Percentiles rank a stretch among this genome's conserved stretches.
phyloP scores from a whole-genome alignment of 257 asterid species.

The Nicotiana attenuata region DNA sequence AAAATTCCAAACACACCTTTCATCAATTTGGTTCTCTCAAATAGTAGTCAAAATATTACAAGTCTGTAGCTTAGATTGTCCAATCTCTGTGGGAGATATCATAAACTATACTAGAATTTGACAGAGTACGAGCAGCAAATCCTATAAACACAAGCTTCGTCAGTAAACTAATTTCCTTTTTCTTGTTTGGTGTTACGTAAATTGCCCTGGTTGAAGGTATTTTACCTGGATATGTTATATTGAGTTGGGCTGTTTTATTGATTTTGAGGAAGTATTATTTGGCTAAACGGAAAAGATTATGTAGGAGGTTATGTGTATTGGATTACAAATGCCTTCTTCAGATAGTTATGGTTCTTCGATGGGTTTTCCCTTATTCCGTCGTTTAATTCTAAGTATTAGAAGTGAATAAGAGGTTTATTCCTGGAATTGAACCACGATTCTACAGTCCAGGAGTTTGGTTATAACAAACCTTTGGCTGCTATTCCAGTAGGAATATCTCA shows the following conservation, averaged over 20 bases:
- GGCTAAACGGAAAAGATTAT: neutral
- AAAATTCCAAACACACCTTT: too few relatives aligned
- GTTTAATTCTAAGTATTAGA: slow-evolving; percentile 23
- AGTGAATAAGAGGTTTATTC: slow-evolving; percentile 60
- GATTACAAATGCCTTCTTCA: slow-evolving; percentile 62
- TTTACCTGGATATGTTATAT: neutral
- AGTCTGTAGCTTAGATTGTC: too few relatives aligned
- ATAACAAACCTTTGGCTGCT: too few relatives aligned
- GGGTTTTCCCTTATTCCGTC: slow-evolving; percentile 76
- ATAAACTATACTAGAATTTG: too few relatives aligned
- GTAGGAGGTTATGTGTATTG: slow-evolving; percentile 17
- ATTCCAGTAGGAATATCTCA: too few relatives aligned
- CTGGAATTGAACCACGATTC: slow-evolving; percentile 41
- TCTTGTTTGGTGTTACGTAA: neutral
- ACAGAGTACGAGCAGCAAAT: too few relatives aligned
- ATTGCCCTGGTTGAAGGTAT: neutral
- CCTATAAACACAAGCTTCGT: too few relatives aligned
- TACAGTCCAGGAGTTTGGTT: too few relatives aligned
- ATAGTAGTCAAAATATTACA: too few relatives aligned
- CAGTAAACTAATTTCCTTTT: too few relatives aligned
- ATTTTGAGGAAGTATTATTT: slow-evolving; percentile 9
- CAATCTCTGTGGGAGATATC: too few relatives aligned
- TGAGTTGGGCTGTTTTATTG: neutral
- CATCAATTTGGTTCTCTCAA: too few relatives aligned
- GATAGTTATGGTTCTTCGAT: slow-evolving; percentile 46